A percentile compares a stretch with the other conserved stretches of the same genome.
phyloP scores from a whole-genome alignment of 108 stramenopile species.

The Ochromonas danica region DNA sequence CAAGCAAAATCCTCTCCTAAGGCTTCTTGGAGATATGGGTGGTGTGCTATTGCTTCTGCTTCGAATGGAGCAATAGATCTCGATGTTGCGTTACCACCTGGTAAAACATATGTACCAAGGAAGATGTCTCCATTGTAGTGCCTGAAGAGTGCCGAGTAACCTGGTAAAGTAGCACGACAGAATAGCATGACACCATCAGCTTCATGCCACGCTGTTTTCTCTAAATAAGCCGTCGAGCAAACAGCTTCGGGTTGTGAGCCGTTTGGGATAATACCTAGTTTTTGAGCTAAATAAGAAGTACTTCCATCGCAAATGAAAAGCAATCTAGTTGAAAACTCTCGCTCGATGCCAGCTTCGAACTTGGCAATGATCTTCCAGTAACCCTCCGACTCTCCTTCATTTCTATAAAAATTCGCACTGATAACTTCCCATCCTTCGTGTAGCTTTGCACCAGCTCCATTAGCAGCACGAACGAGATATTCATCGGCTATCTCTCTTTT shows the following conservation, averaged over 20 bases:
- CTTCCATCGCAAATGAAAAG: constrained; percentile 32
- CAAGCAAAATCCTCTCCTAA: not conserved
- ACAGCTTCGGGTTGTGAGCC: constrained; percentile 36
- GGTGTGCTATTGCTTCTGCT: constrained; percentile 17
- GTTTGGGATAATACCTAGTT: constrained; percentile 26
- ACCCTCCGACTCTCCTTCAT: not conserved
- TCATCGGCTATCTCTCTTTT: constrained; percentile 37
- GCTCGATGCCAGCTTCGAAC: not conserved
- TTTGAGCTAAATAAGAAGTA: constrained; percentile 34
- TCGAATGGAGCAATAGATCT: constrained; percentile 31
- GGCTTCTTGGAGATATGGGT: constrained; percentile 27
- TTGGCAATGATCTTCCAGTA: not conserved
- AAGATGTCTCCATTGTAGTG: constrained; percentile 34
- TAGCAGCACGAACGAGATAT: constrained; percentile 8
- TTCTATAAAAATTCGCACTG: not conserved
- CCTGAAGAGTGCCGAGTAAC: constrained; percentile 40
- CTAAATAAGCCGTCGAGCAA: constrained; percentile 28
- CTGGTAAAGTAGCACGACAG: constrained; percentile 8
- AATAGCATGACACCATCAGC: constrained; percentile 41
- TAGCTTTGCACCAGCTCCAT: not conserved
- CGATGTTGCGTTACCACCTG: constrained; percentile 37
- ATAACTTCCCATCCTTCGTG: not conserved
- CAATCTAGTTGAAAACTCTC: not conserved
- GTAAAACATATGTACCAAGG: constrained; percentile 41
- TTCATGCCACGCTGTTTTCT: constrained; percentile 10